Conservation (phyloP, 2,329 filamentous ascomycete genomes). For the Chalaropsis thielavioides region DNA sequence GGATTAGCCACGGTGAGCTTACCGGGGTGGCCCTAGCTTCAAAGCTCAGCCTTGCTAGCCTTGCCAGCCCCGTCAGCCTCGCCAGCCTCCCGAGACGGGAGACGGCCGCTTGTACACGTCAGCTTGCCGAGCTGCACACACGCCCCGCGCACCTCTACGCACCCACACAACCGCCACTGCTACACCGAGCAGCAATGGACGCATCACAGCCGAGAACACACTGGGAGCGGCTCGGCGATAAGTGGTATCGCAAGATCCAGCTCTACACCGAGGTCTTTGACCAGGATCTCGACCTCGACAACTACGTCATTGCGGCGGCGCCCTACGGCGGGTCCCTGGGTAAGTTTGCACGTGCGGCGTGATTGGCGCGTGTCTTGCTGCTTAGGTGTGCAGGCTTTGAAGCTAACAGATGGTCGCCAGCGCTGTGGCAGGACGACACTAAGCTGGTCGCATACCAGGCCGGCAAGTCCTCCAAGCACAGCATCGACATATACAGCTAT, state of each 20-base stretch:
- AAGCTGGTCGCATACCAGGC: slow-evolving; percentile 70
- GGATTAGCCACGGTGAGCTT: slow-evolving; percentile 1
- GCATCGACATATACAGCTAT: slow-evolving; percentile 88
- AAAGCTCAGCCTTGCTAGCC: neutral
- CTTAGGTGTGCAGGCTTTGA: neutral
- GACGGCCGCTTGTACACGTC: neutral
- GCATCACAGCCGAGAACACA: slow-evolving; percentile 58
- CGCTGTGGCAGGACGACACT: slow-evolving; percentile 74
- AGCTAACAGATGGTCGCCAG: slow-evolving; percentile 31
- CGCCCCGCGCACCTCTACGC: neutral
- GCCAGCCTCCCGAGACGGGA: neutral
- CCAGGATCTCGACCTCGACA: slow-evolving; percentile 83
- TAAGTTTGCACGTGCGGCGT: slow-evolving; percentile 31
- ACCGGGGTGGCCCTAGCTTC: neutral
- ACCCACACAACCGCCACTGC: neutral
- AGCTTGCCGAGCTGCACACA: neutral
- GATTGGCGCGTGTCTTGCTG: slow-evolving; percentile 3
- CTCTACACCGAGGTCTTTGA: slow-evolving; percentile 91
- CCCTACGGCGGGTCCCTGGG: slow-evolving; percentile 88
- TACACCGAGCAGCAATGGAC: slow-evolving; percentile 32
- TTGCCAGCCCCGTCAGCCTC: neutral
- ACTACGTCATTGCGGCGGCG: slow-evolving; percentile 81
- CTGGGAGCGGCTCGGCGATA: slow-evolving; percentile 87
- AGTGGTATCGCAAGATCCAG: slow-evolving; percentile 88
- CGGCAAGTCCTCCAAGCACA: slow-evolving; percentile 56